Percentiles rank a stretch among this genome's conserved stretches.
These are phyloP conservation scores for Diplodia corticola DNA, from an alignment of 2,329 filamentous ascomycete genomes.

Conservation along the genomic window DNA sequence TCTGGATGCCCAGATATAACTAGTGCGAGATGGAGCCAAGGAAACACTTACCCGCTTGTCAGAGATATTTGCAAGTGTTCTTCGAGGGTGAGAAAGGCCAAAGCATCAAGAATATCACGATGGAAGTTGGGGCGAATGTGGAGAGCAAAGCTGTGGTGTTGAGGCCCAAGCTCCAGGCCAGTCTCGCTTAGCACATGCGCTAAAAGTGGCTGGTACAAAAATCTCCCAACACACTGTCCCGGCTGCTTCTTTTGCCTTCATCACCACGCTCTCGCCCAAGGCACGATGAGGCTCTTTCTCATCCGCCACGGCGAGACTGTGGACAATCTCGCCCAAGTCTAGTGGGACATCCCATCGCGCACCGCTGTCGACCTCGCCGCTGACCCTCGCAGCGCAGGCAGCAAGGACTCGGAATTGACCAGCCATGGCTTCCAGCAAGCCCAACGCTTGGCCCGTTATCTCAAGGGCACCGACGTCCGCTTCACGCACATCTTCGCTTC, in stretches of 20 bases:
- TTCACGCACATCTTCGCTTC: constrained; percentile 77
- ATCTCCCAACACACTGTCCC: neutral
- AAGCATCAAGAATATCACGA: neutral
- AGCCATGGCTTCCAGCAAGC: constrained; percentile 80
- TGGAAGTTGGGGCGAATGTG: neutral
- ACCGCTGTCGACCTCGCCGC: constrained; percentile 15
- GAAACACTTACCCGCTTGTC: too few species aligned
- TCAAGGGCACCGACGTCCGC: constrained; percentile 63
- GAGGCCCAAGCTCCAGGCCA: neutral
- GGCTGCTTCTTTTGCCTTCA: neutral
- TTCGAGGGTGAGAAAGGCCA: too few species aligned
- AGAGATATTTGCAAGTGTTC: too few species aligned
- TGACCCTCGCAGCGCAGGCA: constrained; percentile 64
- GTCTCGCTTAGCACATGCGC: neutral
- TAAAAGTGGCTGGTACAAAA: neutral
- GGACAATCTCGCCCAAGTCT: constrained; percentile 79
- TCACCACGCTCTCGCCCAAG: constrained; percentile 9
- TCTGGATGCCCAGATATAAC: too few species aligned
- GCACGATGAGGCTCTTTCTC: constrained; percentile 66
- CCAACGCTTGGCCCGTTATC: constrained; percentile 65
- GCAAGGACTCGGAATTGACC: constrained; percentile 77
- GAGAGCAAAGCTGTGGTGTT: neutral
- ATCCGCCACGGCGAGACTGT: constrained; percentile 89
- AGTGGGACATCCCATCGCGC: constrained; percentile 50
- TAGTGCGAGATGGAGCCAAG: too few species aligned